Evolutionary conservation across 176 grass and related monocot species (phyloP).

Genomic region (Oryza coarctata): DNA sequence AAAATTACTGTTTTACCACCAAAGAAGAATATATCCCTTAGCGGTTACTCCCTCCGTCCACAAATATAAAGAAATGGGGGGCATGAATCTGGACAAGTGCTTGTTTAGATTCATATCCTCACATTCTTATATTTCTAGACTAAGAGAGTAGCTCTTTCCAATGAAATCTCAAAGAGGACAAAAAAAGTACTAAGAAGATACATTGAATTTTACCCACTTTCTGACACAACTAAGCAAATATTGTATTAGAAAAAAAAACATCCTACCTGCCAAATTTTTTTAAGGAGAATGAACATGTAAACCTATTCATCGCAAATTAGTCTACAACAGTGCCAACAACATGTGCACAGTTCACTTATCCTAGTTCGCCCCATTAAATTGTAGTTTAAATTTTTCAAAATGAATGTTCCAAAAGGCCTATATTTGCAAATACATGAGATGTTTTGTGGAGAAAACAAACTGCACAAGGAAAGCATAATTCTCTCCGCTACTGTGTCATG

Average conservation of each 20-base stretch:
- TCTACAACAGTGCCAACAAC: neutral
- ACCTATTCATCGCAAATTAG: neutral
- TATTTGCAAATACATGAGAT: neutral
- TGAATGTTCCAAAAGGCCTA: neutral
- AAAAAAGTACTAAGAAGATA: neutral
- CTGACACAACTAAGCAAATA: neutral
- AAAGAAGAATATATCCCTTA: neutral
- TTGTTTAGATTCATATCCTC: too few relatives aligned
- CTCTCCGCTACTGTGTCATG: neutral
- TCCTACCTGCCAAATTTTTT: neutral
- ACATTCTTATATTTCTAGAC: too few relatives aligned
- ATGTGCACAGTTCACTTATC: constrained; percentile 6
- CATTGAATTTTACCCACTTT: neutral
- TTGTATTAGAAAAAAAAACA: neutral
- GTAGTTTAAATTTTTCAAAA: neutral
- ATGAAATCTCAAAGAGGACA: neutral
- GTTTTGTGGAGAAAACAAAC: neutral
- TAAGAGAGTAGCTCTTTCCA: neutral
- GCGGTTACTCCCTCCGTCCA: too few relatives aligned
- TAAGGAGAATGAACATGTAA: neutral
- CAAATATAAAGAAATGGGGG: too few relatives aligned
- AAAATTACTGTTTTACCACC: neutral
- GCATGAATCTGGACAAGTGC: too few relatives aligned
- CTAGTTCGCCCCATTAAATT: constrained; percentile 8
- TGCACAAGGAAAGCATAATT: neutral